Percentiles rank a stretch among this genome's conserved stretches.
Evolutionary conservation across 2,329 filamentous ascomycete species (phyloP).

Genomic region (Stachybotrys elegans): DNA sequence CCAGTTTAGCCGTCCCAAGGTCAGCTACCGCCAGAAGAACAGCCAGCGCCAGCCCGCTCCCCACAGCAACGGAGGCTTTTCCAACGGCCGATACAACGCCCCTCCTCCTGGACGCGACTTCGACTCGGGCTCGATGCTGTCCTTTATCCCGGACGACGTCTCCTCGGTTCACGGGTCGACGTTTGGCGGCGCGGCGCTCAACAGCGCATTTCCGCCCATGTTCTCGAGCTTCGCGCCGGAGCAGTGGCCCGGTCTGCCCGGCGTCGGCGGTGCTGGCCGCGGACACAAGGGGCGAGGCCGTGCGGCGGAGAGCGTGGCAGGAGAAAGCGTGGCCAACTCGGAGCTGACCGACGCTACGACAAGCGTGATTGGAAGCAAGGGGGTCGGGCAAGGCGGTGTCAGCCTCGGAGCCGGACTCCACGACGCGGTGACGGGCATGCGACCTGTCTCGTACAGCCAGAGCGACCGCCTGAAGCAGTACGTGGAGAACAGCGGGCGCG

Average conservation of each 20-base stretch:
- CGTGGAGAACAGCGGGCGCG: constrained; percentile 76
- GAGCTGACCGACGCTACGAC: constrained; percentile 81
- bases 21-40: constrained; percentile 87
- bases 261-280: constrained; percentile 55
- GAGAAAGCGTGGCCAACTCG: constrained; percentile 87
- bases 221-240: constrained; percentile 89
- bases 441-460: constrained; percentile 53
- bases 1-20: constrained; percentile 91
- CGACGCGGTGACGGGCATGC: constrained; percentile 62
- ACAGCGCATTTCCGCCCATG: constrained; percentile 79
- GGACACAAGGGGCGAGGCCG: constrained; percentile 63
- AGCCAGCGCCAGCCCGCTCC: constrained; percentile 73
- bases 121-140: constrained; percentile 84
- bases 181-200: constrained; percentile 75
- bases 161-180: constrained; percentile 93
- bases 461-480: constrained; percentile 87
- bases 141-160: constrained; percentile 95
- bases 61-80: constrained; percentile 42
- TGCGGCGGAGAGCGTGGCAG: constrained; percentile 73
- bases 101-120: constrained; percentile 45
- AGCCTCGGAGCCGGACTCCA: constrained; percentile 79
- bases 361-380: constrained; percentile 71
- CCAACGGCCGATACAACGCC: constrained; percentile 36
- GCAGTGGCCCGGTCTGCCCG: constrained; percentile 77
- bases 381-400: constrained; percentile 78